Base-by-base conservation (phyloP, 192 early-diverging fungal genomes). In the Backusella liffmaniae region DNA sequence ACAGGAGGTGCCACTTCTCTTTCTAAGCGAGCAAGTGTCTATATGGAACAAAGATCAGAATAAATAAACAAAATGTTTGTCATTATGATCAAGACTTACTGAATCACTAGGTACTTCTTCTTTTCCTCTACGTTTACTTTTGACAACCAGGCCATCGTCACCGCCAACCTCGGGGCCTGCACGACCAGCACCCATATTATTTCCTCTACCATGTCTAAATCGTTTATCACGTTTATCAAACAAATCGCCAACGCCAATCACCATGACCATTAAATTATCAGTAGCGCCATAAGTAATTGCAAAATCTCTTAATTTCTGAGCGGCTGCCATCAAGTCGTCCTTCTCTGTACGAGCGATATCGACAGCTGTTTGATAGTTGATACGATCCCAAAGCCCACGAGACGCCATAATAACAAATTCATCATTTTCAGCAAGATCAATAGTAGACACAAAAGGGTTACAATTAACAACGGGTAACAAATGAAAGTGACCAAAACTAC, bases 401-500 rank as follows among this genome's bases (percentile, higher is more conserved):
- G 90, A 91, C 1, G 92, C 91, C 86, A 93, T 87, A 71, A 94
- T 92, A 39, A 94, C 72, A 78, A 94, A 92, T 79, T 95, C 93
- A 71, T 94, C 94, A 42, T 91, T 91, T 75, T 95, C 91, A 0
- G 93, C 86, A 72, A 97, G 80, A 26, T 91, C 87, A 16, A 94
- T 86, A 6, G 86, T 84, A 53, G 88, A 86, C 67, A 96, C 93
- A 37, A 81, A 94, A 10, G 96, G 95, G 65, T 95, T 93, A 10
- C 94, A 91, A 76, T 95, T 97, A 66, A 97, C 91, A 29, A 90
- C 84, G 6, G 94, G 94, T 7, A 94, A 85, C 53, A 95, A 77
- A 73, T 92, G 89, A 72, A 94, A 97, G 83, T 96, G 95, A 0
- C 96, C 96, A 85, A 97, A 96, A 2, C 88, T 90, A 26, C 94